Evolutionary conservation across 2,329 filamentous ascomycete species (phyloP), one percentile per base, ranked within the genome.

Genomic region (Trichoderma sp.): DNA sequence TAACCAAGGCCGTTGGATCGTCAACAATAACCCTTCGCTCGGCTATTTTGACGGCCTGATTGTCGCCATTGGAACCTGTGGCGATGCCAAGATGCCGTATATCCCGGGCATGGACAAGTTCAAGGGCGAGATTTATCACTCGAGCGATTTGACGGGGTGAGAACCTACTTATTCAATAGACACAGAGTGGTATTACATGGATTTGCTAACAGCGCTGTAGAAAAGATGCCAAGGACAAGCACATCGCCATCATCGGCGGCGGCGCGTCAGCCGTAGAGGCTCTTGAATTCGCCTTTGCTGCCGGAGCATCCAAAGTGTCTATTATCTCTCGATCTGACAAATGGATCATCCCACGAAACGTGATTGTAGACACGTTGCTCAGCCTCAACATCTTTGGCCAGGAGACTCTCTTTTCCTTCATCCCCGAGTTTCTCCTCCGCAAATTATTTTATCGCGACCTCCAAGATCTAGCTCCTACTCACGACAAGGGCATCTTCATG

Each of bases 371-470:
- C 75, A 82, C 86, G 2, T 82, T 96, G 1, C 84, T 97, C 1
- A 86, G 91, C 2, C 80, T 93, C 73, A 96, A 96, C 77, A 85
- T 95, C 61, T 89, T 94, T 69, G 92, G 92, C 1, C 87, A 90
- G 53, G 91, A 95, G 77, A 95, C 90, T 0, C 76, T 86, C 0
- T 79, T 95, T 19, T 92, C 90, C 1, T 92, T 89, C 83, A 90
- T 97, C 45, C 92, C 93, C 0, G 92, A 96, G 76, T 83, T 83
- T 53, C 80, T 96, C 0, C 85, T 96, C 0, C 88, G 88, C 69
- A 87, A 90, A 70, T 86, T 94, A 80, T 96, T 96, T 81, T 96
- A 96, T 76, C 87, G 92, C 17, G 92, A 95, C 72, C 84, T 96
- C 3, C 80, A 89, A 72, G 88, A 93, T 71, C 84, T 96, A 5